phyloP scores from a whole-genome alignment of 2,329 filamentous ascomycete genomes.

The Colletotrichum cordylinicola region DNA sequence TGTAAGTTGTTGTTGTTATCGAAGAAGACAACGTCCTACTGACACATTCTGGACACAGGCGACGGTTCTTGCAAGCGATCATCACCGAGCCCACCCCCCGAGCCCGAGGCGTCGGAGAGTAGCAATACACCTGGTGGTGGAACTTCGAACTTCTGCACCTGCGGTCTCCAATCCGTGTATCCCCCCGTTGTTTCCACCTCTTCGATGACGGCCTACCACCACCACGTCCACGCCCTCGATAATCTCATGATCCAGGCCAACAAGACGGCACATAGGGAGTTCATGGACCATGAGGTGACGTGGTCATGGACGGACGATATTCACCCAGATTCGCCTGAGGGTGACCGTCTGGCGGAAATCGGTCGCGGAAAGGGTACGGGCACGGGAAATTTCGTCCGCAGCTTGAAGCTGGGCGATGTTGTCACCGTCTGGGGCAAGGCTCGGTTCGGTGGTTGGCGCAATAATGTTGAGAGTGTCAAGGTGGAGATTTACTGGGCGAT shows the following conservation, averaged over 20 bases:
- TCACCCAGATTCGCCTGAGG: conserved; percentile 46
- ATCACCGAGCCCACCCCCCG: not conserved
- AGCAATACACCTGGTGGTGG: conserved; percentile 3
- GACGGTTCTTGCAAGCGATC: conserved; percentile 5
- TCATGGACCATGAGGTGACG: conserved; percentile 50
- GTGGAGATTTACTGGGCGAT: conserved; percentile 65
- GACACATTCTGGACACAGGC: not conserved
- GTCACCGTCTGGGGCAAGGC: conserved; percentile 67
- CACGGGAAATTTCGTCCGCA: conserved; percentile 61
- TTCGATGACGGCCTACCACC: conserved; percentile 36
- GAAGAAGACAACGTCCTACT: rapidly evolving
- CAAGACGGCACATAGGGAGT: conserved; percentile 36
- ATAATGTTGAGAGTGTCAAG: conserved; percentile 53
- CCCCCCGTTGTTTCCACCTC: conserved; percentile 31
- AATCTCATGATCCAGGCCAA: conserved; percentile 56
- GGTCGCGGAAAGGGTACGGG: conserved; percentile 59
- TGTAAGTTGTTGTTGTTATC: conserved; percentile 21
- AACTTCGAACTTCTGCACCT: conserved; percentile 31
- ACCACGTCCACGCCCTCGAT: conserved; percentile 38
- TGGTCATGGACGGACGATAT: conserved; percentile 60
- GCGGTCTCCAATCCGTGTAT: conserved; percentile 40
- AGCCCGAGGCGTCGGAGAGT: not conserved
- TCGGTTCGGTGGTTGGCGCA: conserved; percentile 60
- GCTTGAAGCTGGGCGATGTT: conserved; percentile 63
- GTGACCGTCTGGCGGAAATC: conserved; percentile 37